Evolutionary conservation across 2,329 filamentous ascomycete species (phyloP).

Genomic region (Colletotrichum musae): DNA sequence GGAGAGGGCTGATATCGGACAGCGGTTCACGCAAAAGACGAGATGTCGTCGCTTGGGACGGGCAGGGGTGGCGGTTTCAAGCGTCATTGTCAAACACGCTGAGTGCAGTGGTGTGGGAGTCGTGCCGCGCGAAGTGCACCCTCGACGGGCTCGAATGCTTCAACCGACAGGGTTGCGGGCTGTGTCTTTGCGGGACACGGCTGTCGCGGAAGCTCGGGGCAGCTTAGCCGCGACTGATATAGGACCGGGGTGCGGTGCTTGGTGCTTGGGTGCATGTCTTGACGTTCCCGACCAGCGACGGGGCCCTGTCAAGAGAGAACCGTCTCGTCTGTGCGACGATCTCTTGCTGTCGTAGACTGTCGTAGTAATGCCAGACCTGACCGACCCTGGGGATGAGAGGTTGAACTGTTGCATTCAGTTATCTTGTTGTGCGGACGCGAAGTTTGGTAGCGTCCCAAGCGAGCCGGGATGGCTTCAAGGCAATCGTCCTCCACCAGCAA

Average conservation of each 20-base stretch:
- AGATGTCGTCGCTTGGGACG: constrained; percentile 32
- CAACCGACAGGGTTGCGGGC: constrained; percentile 31
- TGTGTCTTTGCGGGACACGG: constrained; percentile 32
- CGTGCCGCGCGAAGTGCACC: constrained; percentile 37
- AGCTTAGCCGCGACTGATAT: constrained; percentile 37
- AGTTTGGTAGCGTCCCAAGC: constrained; percentile 13
- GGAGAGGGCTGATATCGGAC: constrained; percentile 31
- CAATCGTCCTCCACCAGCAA: neutral
- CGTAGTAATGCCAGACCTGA: neutral
- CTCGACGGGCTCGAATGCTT: constrained; percentile 21
- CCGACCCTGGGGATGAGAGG: too few species aligned
- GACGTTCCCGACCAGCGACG: constrained; percentile 28
- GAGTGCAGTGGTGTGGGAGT: constrained; percentile 40
- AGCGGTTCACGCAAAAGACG: constrained; percentile 33
- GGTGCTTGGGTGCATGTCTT: constrained; percentile 23
- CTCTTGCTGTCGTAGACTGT: constrained; percentile 1
- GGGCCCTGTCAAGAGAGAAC: constrained; percentile 23
- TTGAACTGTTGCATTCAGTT: constrained; percentile 19
- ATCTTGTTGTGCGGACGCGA: constrained; percentile 10
- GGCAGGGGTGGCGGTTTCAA: constrained; percentile 40
- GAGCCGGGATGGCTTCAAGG: neutral
- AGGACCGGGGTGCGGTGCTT: constrained; percentile 26
- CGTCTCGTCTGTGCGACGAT: constrained; percentile 38
- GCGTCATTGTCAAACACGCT: constrained; percentile 41
- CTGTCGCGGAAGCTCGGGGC: constrained; percentile 36